Evolutionary conservation across 1,284 basidiomycete species (phyloP).

Genomic region (Pyrrhoderma lamaoense): DNA sequence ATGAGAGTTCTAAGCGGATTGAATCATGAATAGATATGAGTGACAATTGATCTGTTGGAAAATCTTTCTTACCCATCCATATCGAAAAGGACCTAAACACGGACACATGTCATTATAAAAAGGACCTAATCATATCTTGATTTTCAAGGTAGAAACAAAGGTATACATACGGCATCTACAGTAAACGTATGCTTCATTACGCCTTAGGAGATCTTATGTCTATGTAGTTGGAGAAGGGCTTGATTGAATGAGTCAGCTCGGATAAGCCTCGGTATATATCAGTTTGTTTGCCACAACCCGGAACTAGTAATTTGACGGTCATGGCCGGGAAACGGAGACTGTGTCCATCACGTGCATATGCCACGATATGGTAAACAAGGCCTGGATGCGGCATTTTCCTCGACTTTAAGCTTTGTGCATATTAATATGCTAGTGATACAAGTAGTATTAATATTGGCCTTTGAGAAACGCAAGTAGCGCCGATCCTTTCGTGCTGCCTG

Average conservation of each 20-base stretch:
- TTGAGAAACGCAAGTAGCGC: too few species aligned
- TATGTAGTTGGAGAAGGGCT: not conserved
- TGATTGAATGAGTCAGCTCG: not conserved
- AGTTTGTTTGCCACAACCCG: too few species aligned
- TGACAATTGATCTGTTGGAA: constrained; percentile 14
- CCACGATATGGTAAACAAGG: too few species aligned
- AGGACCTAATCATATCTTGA: not conserved
- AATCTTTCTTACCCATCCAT: constrained; percentile 51
- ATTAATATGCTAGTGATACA: too few species aligned
- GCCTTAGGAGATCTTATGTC: not conserved
- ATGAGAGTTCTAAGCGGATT: constrained; percentile 47
- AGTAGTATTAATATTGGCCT: too few species aligned
- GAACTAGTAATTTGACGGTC: too few species aligned
- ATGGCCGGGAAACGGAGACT: too few species aligned
- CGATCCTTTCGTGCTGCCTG: too few species aligned
- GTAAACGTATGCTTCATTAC: constrained; percentile 23
- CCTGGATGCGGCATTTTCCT: too few species aligned
- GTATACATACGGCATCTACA: constrained; percentile 43
- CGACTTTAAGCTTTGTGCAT: too few species aligned
- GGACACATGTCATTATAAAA: not conserved
- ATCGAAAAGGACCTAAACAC: constrained; percentile 54
- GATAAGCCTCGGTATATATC: not conserved
- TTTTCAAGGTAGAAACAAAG: not conserved
- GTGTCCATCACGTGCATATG: too few species aligned
- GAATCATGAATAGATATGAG: not conserved